Evolutionary conservation across 2,329 filamentous ascomycete species (phyloP), one percentile per base, ranked within the genome.

Genomic region (Calonectria ilicicola): DNA sequence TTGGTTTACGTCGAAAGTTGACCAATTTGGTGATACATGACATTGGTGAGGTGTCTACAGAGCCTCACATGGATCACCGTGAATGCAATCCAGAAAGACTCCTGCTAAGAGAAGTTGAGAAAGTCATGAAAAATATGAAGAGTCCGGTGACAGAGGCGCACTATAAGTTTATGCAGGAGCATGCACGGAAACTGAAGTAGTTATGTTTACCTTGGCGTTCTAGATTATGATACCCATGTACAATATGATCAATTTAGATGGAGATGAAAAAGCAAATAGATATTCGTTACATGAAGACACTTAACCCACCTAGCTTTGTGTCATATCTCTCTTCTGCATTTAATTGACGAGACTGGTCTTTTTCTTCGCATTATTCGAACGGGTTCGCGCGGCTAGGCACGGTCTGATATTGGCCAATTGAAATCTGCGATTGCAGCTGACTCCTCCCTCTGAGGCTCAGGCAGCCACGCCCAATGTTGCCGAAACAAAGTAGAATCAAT

Each of bases 21-120:
- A 79, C 73, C 42, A 81, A 72, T 10, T 51, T 81, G 3, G 68
- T 79, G 21, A 80, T 82, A 51, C 79, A 82, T 47, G 77, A 81
- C 15, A 77, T 82, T 2, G 80, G 79, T 2, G 65, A 58, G n/a
- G 62, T 66, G 1, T 58, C 58, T 6, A 53, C 64, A 5, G 70
- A 67, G 23, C 42, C 66, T 2, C 17, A 51, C 14, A 69, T 70
- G 5, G 73, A 78, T 17, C 77, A 80, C 44, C 42, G 58, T 7
- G 65, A 72, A 38, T 80, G 79, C 64, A 80, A 80, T 49, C 79
- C 79, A 12, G 64, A 75, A 6, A 63, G 44, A 1, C 65, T 71
- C 19, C 44, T 80, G 29, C 58, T 79, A 63, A 64, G 65, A 1
- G 65, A 74, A 32, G 70, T 80, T 10, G 75, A 78, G 63, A 68